These are phyloP conservation scores for Spiromastix sp. DNA, from an alignment of 2,329 filamentous ascomycete genomes.

Conservation along the genomic window DNA sequence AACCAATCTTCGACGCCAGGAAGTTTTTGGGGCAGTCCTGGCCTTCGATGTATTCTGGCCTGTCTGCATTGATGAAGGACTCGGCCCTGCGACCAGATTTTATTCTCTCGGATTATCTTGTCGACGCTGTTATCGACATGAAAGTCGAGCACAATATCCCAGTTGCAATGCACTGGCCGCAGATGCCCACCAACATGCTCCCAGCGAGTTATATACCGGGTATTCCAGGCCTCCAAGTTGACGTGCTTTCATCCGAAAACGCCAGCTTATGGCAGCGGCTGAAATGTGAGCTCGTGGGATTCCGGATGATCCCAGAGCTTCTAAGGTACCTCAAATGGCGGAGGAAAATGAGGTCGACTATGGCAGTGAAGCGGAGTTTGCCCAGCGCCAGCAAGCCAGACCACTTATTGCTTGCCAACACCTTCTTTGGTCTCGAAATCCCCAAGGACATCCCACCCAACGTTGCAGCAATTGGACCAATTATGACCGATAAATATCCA, in stretches of 20 bases:
- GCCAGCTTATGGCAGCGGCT: conserved; percentile 30
- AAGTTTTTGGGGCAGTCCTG: conserved; percentile 31
- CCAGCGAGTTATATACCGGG: conserved; percentile 32
- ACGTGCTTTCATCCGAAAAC: conserved; percentile 28
- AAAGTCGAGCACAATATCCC: conserved; percentile 27
- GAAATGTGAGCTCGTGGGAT: conserved; percentile 24
- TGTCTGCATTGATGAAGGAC: conserved; percentile 16
- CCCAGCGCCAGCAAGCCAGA: conserved; percentile 27
- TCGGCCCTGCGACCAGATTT: conserved; percentile 24
- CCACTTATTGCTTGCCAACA: conserved; percentile 35
- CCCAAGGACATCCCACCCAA: conserved; percentile 34
- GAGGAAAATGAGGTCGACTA: conserved; percentile 22
- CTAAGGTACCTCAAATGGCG: conserved; percentile 22
- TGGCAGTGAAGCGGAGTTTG: conserved; percentile 23
- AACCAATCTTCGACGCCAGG: conserved; percentile 31
- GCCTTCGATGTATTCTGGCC: conserved; percentile 19
- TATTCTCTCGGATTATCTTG: conserved; percentile 37
- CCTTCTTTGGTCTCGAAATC: conserved; percentile 35
- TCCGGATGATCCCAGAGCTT: conserved; percentile 21
- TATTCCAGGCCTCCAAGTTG: conserved; percentile 31
- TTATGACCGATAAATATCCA: conserved; percentile 27
- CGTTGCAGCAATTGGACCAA: conserved; percentile 30
- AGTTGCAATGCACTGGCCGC: conserved; percentile 31
- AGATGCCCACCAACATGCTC: conserved; percentile 33
- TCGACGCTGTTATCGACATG: conserved; percentile 34